Evolutionary conservation across 106 monocot genomes (phyloP).

Genomic region (Xerophyta viscosa): DNA sequence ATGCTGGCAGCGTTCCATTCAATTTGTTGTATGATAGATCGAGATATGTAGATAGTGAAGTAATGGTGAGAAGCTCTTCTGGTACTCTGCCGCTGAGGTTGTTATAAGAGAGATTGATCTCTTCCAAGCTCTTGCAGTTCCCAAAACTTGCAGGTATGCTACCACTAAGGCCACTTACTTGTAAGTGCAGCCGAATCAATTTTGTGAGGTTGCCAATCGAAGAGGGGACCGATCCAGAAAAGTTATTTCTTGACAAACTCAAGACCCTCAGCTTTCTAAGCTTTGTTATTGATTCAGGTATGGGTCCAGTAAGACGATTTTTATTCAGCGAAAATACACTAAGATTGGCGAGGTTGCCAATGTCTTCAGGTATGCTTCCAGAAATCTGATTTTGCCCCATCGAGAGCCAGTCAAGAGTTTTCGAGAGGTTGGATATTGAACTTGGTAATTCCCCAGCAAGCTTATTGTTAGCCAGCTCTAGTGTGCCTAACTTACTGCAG

Average conservation of each 20-base stretch:
- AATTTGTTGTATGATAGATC: constrained; percentile 12
- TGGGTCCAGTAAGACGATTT: constrained; percentile 3
- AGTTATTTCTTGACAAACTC: constrained; percentile 4
- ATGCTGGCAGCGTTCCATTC: constrained; percentile 3
- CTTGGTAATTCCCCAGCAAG: constrained; percentile 3
- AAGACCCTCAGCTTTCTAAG: constrained; percentile 5
- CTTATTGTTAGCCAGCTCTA: background rate
- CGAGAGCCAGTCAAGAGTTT: background rate
- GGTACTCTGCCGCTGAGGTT: constrained; percentile 13
- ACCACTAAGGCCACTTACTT: constrained; percentile 5
- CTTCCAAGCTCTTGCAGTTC: constrained; percentile 1
- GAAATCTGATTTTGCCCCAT: constrained; percentile 2
- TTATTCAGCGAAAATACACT: background rate
- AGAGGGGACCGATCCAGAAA: constrained; percentile 9
- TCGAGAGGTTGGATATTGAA: constrained; percentile 7
- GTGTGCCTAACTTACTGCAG: background rate
- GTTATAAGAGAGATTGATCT: constrained; percentile 15
- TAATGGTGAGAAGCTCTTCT: constrained; percentile 8
- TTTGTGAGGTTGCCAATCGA: constrained; percentile 16
- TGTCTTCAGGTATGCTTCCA: constrained; percentile 13
- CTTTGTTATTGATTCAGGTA: constrained; percentile 12
- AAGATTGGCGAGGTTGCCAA: constrained; percentile 10
- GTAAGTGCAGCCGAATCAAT: constrained; percentile 2
- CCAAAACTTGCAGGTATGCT: constrained; percentile 14
- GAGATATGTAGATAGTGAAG: constrained; percentile 8